A percentile compares a stretch with the other conserved stretches of the same genome.
These are phyloP conservation scores for Mucor plumbeus DNA, from an alignment of 371 early-diverging fungal species.

Conservation along the genomic window DNA sequence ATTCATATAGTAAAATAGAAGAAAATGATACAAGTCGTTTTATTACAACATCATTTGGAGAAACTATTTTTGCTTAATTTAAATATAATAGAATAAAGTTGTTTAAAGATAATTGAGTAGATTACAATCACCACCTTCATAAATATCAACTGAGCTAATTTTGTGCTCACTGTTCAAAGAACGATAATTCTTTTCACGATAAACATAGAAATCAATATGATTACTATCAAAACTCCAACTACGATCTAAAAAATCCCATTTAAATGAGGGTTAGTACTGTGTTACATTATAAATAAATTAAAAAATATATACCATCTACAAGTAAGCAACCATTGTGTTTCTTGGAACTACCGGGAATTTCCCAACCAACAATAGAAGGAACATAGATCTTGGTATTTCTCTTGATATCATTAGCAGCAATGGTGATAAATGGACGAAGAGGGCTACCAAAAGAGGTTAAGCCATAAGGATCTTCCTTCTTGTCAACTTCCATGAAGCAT, in stretches of 20 bases:
- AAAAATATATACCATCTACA: conserved; percentile 41
- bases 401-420: conserved; percentile 51
- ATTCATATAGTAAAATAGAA: conserved; percentile 1
- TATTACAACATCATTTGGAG: conserved; percentile 43
- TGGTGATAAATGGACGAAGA: conserved; percentile 52
- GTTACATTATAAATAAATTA: neutral
- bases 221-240: conserved; percentile 53
- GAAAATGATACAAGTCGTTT: conserved; percentile 27
- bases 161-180: conserved; percentile 41
- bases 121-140: conserved; percentile 55
- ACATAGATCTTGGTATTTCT: conserved; percentile 58
- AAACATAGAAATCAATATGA: conserved; percentile 55
- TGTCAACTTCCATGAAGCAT: conserved; percentile 51
- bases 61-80: conserved; percentile 10
- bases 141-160: conserved; percentile 42
- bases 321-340: conserved; percentile 58
- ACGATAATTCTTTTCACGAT: conserved; percentile 40
- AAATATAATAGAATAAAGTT: neutral
- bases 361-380: conserved; percentile 50
- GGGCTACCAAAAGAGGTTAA: conserved; percentile 51
- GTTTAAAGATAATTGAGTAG: conserved; percentile 40
- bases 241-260: conserved; percentile 34
- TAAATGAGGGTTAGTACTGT: conserved; percentile 3
- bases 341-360: conserved; percentile 45
- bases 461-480: conserved; percentile 50